phyloP scores from a whole-genome alignment of 2,329 filamentous ascomycete genomes.

The Colletotrichum tropicale region DNA sequence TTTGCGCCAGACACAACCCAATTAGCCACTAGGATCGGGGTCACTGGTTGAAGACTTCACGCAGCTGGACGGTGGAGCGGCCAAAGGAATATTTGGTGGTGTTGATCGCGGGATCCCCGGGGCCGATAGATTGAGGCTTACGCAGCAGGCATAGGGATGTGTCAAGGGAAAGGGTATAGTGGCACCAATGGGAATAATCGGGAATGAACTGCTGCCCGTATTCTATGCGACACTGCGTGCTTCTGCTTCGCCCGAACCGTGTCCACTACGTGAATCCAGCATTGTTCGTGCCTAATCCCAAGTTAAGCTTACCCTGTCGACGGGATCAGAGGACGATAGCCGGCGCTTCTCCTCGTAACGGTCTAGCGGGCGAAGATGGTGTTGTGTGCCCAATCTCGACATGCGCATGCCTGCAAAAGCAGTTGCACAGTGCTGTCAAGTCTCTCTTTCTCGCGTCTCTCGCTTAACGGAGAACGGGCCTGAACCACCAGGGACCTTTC shows the following conservation, averaged over 20 bases:
- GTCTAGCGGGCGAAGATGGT: neutral
- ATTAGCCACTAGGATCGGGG: slow-evolving; percentile 2
- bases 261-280: neutral
- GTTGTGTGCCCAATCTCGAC: neutral
- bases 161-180: neutral
- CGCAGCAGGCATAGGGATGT: slow-evolving; percentile 13
- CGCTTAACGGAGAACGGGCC: neutral
- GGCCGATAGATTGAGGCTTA: slow-evolving; percentile 11
- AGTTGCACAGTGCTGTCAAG: slow-evolving; percentile 6
- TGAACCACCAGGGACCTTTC: neutral
- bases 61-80: slow-evolving; percentile 9
- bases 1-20: slow-evolving; percentile 1
- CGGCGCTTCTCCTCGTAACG: neutral
- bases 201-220: neutral
- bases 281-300: neutral
- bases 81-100: neutral
- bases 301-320: slow-evolving; percentile 8
- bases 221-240: neutral
- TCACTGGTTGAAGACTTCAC: neutral
- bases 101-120: slow-evolving; percentile 20
- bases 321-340: neutral
- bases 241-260: neutral
- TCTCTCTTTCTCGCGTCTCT: neutral
- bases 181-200: neutral
- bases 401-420: neutral